Evolutionary conservation across 768 basidiomycete species (phyloP).

Genomic region (Leccinum longicurvipes): DNA sequence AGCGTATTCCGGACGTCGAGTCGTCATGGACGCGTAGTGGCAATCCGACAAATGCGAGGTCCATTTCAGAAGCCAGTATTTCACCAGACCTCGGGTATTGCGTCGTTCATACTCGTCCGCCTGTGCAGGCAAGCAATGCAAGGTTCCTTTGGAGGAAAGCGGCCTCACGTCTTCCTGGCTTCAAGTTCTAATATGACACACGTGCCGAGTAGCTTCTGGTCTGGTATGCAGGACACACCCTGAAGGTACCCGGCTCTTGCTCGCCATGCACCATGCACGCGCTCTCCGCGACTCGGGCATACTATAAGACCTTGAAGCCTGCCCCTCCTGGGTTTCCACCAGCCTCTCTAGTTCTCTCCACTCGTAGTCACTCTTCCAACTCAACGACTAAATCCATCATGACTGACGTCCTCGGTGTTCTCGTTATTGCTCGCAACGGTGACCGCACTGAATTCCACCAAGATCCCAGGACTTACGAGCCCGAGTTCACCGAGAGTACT

Average conservation of each 20-base stretch:
- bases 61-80: constrained; percentile 15
- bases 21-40: constrained; percentile 1
- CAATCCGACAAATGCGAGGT: not conserved
- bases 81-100: constrained; percentile 15
- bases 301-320: constrained; percentile 23
- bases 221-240: constrained; percentile 18
- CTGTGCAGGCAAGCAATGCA: constrained; percentile 28
- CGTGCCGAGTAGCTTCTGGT: constrained; percentile 20
- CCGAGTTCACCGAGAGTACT: constrained; percentile 63
- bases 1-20: constrained; percentile 6
- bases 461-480: constrained; percentile 65
- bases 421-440: constrained; percentile 77
- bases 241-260: constrained; percentile 23
- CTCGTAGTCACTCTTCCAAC: constrained; percentile 14
- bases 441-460: constrained; percentile 69
- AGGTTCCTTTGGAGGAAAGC: constrained; percentile 27
- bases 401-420: constrained; percentile 67
- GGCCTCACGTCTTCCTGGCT: constrained; percentile 33
- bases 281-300: constrained; percentile 14
- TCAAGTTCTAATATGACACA: constrained; percentile 23
- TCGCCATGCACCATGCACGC: constrained; percentile 30
- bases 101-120: constrained; percentile 30
- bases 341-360: constrained; percentile 15
- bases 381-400: constrained; percentile 16
- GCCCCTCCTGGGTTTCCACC: constrained; percentile 12